These are phyloP conservation scores for Colletotrichum acutatum DNA, from an alignment of 2,329 filamentous ascomycete species.

Conservation along the genomic window DNA sequence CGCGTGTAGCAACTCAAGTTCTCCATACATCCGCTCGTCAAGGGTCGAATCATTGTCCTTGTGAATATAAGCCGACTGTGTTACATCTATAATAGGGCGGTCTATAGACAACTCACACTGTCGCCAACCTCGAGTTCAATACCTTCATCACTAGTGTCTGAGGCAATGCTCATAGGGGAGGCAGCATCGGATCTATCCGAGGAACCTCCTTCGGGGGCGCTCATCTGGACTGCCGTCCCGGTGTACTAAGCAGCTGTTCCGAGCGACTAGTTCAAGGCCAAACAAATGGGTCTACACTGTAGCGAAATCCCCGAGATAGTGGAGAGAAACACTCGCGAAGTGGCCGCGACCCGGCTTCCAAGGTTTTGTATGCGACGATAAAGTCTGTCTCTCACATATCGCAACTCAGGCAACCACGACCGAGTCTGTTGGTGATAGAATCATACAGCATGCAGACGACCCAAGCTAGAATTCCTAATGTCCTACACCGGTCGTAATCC, in stretches of 20 bases:
- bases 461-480: neutral
- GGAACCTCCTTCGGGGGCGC: neutral
- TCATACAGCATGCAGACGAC: neutral
- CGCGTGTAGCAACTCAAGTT: neutral
- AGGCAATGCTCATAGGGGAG: neutral
- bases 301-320: neutral
- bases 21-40: conserved; percentile 11
- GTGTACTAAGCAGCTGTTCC: neutral
- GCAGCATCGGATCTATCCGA: neutral
- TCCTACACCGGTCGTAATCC: neutral
- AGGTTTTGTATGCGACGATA: neutral
- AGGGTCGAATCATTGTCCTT: conserved; percentile 4
- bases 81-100: neutral
- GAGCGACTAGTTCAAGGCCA: too few relatives aligned
- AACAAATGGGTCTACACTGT: neutral
- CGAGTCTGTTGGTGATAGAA: neutral
- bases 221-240: neutral
- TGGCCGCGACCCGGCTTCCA: neutral
- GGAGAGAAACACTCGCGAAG: neutral
- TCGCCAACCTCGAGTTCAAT: neutral
- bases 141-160: neutral
- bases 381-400: neutral
- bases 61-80: neutral
- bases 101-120: neutral
- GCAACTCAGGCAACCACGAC: neutral